Conservation (phyloP, 1,284 basidiomycete genomes). For the Boletellus deceptivus region DNA sequence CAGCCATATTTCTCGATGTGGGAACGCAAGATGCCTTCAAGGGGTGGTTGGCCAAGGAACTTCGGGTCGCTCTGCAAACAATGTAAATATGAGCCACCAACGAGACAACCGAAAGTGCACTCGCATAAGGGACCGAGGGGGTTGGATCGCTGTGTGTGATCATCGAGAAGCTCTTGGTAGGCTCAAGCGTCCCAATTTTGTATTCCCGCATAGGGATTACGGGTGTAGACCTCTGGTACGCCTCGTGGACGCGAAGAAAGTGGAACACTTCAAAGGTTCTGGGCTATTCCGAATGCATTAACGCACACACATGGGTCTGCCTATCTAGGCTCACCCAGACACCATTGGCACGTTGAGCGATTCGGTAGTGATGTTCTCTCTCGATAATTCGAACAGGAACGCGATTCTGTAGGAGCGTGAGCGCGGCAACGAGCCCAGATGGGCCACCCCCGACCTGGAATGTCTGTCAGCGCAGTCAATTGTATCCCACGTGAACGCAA, state of each 20-base stretch:
- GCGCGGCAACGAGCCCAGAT: conserved; percentile 47
- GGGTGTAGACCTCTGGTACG: conserved; percentile 5
- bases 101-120: not conserved
- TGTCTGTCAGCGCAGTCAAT: not conserved
- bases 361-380: conserved; percentile 22
- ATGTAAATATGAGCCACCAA: not conserved
- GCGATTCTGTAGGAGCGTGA: conserved; percentile 41
- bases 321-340: conserved; percentile 22
- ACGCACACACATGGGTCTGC: not conserved
- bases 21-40: conserved; percentile 33
- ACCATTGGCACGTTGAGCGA: conserved; percentile 29
- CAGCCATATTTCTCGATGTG: conserved; percentile 29
- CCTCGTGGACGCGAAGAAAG: conserved; percentile 24
- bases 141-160: conserved; percentile 14
- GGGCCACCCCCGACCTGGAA: conserved; percentile 46
- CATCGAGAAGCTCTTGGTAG: conserved; percentile 9
- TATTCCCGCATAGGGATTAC: conserved; percentile 16
- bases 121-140: conserved; percentile 28
- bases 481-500: not conserved
- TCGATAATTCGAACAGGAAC: conserved; percentile 40
- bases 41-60: conserved; percentile 32
- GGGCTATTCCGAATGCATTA: conserved; percentile 17
- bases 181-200: conserved; percentile 18
- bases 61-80: conserved; percentile 8
- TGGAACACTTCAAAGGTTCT: conserved; percentile 34